Base-by-base conservation (phyloP, 441 rosid species). In the Erysimum cheiri region DNA sequence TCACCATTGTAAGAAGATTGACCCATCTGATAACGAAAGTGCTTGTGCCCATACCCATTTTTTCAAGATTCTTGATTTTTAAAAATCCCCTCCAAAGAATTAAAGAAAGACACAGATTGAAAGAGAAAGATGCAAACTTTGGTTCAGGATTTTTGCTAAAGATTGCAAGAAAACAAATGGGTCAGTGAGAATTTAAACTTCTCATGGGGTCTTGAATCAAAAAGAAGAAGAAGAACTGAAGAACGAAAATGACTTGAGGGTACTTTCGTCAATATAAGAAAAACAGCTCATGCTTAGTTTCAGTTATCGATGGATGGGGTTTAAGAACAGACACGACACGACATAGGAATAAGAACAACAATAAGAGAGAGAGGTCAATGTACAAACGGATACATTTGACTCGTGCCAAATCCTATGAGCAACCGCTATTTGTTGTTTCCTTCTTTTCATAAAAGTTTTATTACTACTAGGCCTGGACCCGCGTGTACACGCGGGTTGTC, bases 21-120 rank as follows among this genome's bases (percentile, higher is more conserved):
- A 91, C 84, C 97, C 98, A 91, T 87, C 91, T 88, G 81, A 93
- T 87, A 24, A 89, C 86, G 71, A 91, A 89, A 80, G 87, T 89
- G 80, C 98, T 93, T 58, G 95, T 86, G 49, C 96, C 93, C 67
- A 82, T 80, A 53, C 96, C 97, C 96, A 90, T 87, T 71, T 70
- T 33, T 1, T 52, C 47, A 67, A 69, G 69, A 6, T 65, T 59
- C 56, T 60, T 56, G 28, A 47, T 56, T 70, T 22, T 31, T 19
- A 19, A 6, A 2, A 29, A 26, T 0, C 52, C 22, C 39, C 26
- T 28, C n/a, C n/a, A n/a, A n/a, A n/a, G n/a, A n/a, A n/a, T 11
- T 10, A 32, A 53, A 39, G 31, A 17, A 80, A 60, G 65, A 41
- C 64, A 66, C 62, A 17, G 54, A 50, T 35, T 28, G 47, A 49